Evolutionary conservation across 352 stramenopile species (phyloP), one percentile per base, ranked within the genome.

Genomic region (Nothophytophthora sp.): DNA sequence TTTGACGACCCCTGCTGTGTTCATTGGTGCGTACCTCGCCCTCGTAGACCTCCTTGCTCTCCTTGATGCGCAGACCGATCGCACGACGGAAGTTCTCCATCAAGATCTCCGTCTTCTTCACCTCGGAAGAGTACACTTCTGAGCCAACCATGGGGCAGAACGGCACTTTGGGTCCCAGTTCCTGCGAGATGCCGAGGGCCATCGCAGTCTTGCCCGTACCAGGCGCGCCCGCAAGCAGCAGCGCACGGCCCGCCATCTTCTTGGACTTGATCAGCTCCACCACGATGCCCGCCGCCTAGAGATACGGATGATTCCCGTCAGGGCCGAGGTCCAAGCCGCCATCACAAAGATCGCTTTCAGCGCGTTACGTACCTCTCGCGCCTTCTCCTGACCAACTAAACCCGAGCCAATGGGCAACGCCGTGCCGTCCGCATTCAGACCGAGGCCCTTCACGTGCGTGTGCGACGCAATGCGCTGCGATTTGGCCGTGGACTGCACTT

Each of bases 41-140:
- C 60, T 98, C 94, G 67, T 99, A 98, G 5, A 99, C 96, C 72
- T 99, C 98, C 74, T 99, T 99, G 60, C 88, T 98, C 75, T 99
- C 98, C 63, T 99, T 98, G 70, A 99, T 99, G 28, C 98, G 82
- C 13, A 99, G 73, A 15, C 98, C 98, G 64, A 99, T 99, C n/a
- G 98, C 98, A 42, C 98, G 96, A 16, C 98, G 97, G 74, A 99
- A 99, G 72, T 99, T 97, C 72, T 99, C 97, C 97, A 99, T 99
- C 24, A 99, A 67, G 37, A 99, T 97, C 73, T 99, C 97, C 18
- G 98, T 99, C 86, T 99, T 99, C 82, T 99, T 99, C 12, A 99
- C 98, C 74, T 99, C 98, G 16, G 89, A 97, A 15, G 90, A 98
- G 81, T 99, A 99, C 43, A 99, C 97, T 81, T 99, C 97, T 12